Evolutionary conservation across 495 filamentous ascomycete genomes (phyloP).

Genomic region (Glonium stellatum): DNA sequence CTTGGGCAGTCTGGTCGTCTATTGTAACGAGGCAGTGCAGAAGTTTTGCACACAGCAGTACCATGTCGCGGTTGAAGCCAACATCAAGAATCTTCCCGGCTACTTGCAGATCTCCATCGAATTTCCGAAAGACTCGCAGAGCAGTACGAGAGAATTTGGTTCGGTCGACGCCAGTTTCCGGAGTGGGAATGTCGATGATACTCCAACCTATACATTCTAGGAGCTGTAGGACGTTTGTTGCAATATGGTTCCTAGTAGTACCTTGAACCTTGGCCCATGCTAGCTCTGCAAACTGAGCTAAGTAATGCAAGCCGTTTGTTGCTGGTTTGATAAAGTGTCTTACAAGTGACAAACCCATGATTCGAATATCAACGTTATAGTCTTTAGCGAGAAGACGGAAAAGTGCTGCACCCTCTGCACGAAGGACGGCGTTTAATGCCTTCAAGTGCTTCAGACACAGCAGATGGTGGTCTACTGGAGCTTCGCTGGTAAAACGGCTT

Average conservation of each 20-base stretch:
- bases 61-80: constrained; percentile 10
- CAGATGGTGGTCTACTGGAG: constrained; percentile 2
- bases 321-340: constrained; percentile 9
- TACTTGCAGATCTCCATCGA: constrained; percentile 18
- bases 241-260: constrained; percentile 2
- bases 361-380: constrained; percentile 7
- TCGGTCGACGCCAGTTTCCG: constrained; percentile 1
- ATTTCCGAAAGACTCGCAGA: constrained; percentile 14
- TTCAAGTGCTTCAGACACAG: constrained; percentile 16
- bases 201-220: constrained; percentile 7
- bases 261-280: constrained; percentile 11
- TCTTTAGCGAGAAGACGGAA: constrained; percentile 21
- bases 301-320: constrained; percentile 9
- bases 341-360: constrained; percentile 2
- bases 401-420: constrained; percentile 5
- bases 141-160: constrained; percentile 7
- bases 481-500: background rate
- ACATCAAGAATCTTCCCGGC: constrained; percentile 19
- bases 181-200: background rate
- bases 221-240: constrained; percentile 6
- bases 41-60: constrained; percentile 6
- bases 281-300: constrained; percentile 12
- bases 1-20: constrained; percentile 8
- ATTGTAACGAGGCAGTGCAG: constrained; percentile 9
- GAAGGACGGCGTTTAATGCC: constrained; percentile 6